Evolutionary conservation across 805 yeast genomes (phyloP).

Genomic region (Candida chauliodis): DNA sequence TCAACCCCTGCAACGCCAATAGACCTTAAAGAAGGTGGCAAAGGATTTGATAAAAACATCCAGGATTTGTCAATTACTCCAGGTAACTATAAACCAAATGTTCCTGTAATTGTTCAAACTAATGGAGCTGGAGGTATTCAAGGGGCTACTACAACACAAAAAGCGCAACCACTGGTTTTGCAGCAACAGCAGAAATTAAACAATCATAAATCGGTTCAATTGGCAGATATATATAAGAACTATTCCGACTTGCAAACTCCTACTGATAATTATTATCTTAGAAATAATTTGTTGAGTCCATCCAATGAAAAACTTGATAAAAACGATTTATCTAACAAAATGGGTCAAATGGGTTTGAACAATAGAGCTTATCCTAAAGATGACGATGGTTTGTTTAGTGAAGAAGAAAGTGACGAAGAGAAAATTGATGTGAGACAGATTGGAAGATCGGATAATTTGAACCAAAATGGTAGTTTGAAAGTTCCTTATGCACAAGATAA

Average conservation of each 20-base stretch:
- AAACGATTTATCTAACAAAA: conserved; percentile 28
- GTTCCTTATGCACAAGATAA: conserved; percentile 22
- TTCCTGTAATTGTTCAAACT: conserved; percentile 8
- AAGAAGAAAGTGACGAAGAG: conserved; percentile 17
- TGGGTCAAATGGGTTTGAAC: conserved; percentile 25
- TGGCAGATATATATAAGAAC: conserved; percentile 42
- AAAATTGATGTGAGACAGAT: conserved; percentile 20
- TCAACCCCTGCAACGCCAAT: conserved; percentile 3
- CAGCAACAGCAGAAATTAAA: neutral
- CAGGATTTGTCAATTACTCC: conserved; percentile 13
- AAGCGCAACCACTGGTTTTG: neutral
- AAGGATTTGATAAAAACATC: conserved; percentile 11
- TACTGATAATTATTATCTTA: conserved; percentile 35
- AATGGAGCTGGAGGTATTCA: conserved; percentile 2
- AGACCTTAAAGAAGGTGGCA: conserved; percentile 1
- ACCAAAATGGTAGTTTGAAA: conserved; percentile 15
- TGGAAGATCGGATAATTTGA: conserved; percentile 11
- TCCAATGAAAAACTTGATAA: conserved; percentile 33
- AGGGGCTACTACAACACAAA: neutral
- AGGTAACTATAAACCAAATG: conserved; percentile 5
- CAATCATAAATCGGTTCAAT: conserved; percentile 33
- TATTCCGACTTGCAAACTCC: conserved; percentile 38
- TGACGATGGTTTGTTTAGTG: conserved; percentile 35
- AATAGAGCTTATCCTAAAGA: conserved; percentile 32
- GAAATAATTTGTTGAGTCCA: conserved; percentile 36